phyloP scores from a whole-genome alignment of 345 rosid genomes.

The Microcos paniculata region DNA sequence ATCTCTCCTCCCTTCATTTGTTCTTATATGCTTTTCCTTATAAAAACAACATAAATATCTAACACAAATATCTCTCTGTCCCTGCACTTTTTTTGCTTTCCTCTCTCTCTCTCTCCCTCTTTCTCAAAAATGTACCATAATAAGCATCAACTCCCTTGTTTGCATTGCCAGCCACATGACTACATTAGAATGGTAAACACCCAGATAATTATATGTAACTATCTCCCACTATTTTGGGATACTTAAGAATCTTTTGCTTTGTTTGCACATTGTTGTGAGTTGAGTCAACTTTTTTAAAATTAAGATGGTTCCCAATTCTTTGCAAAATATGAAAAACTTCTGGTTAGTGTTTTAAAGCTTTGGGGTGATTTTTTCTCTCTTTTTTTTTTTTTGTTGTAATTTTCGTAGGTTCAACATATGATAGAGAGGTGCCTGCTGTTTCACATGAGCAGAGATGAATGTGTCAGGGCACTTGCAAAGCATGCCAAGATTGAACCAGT shows the following conservation, averaged over 20 bases:
- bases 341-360: neutral
- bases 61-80: constrained; percentile 2
- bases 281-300: no score
- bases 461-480: constrained; percentile 38
- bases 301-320: neutral
- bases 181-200: constrained; percentile 47
- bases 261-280: neutral
- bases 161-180: constrained; percentile 50
- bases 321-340: neutral
- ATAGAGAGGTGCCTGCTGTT: constrained; percentile 52
- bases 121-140: constrained; percentile 15
- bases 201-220: neutral
- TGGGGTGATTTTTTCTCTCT: neutral
- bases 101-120: neutral
- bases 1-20: neutral
- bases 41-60: constrained; percentile 34
- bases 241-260: constrained; percentile 13
- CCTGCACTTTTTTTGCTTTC: neutral
- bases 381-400: no score
- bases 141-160: constrained; percentile 33
- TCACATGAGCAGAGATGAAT: constrained; percentile 48
- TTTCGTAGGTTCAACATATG: constrained; percentile 49
- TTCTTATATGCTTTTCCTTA: neutral
- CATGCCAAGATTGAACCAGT: constrained; percentile 42
- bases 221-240: constrained; percentile 9